These are phyloP conservation scores for Coffea eugenioides DNA, from an alignment of 257 asterid genomes.

Conservation along the genomic window DNA sequence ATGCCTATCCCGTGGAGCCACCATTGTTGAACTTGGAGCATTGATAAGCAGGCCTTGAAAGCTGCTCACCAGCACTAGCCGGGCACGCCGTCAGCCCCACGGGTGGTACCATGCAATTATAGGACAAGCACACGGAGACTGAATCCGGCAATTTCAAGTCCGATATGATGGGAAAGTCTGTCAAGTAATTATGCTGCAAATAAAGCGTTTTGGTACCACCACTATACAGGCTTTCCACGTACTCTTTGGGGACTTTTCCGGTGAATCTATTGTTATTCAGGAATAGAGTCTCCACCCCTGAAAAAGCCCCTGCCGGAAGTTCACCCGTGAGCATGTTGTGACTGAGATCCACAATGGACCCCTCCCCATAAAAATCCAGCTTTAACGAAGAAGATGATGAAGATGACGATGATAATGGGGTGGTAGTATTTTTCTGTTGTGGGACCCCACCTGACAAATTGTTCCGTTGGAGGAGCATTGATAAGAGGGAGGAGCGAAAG, in stretches of 20 bases:
- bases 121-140: conserved; percentile 59
- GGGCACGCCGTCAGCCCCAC: conserved; percentile 58
- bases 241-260: conserved; percentile 63
- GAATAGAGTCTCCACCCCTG: conserved; percentile 56
- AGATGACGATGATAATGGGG: conserved; percentile 6
- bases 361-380: conserved; percentile 18
- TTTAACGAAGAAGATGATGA: neutral
- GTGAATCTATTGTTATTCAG: conserved; percentile 56
- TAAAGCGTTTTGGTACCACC: conserved; percentile 59
- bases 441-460: conserved; percentile 72
- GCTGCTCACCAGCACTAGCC: conserved; percentile 55
- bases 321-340: conserved; percentile 65
- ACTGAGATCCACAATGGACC: conserved; percentile 66
- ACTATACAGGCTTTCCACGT: conserved; percentile 40
- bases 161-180: conserved; percentile 45
- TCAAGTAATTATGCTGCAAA: conserved; percentile 67
- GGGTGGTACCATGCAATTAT: conserved; percentile 56
- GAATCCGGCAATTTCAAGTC: conserved; percentile 50
- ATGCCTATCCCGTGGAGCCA: neutral
- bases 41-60: conserved; percentile 62
- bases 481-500: conserved; percentile 46
- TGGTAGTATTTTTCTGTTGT: neutral
- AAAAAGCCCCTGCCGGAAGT: conserved; percentile 30
- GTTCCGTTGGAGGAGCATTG: conserved; percentile 84
- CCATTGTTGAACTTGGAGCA: conserved; percentile 42